These are phyloP conservation scores for Calamus simplicifolius DNA, from an alignment of 176 grass and related monocot genomes.

Conservation along the genomic window DNA sequence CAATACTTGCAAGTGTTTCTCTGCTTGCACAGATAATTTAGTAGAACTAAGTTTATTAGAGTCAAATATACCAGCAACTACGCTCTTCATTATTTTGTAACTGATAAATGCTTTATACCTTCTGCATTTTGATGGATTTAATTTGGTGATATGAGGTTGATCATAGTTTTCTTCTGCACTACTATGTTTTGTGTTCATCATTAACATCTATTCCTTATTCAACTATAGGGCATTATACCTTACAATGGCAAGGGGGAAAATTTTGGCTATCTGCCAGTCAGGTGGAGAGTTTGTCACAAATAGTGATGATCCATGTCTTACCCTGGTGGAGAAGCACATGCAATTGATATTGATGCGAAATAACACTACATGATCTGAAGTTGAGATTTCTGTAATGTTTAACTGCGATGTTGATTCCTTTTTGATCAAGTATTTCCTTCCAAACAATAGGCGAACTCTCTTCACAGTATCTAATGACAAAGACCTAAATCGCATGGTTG, in stretches of 20 bases:
- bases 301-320: slow-evolving; percentile 80
- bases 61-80: no score
- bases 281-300: slow-evolving; percentile 76
- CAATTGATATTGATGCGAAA: slow-evolving; percentile 63
- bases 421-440: slow-evolving; percentile 91
- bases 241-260: slow-evolving; percentile 44
- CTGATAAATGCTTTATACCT: no score
- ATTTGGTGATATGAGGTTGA: no score
- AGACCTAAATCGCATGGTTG: slow-evolving; percentile 83
- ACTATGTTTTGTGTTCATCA: no score
- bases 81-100: no score
- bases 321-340: slow-evolving; percentile 89
- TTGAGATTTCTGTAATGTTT: slow-evolving; percentile 73
- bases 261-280: slow-evolving; percentile 78
- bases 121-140: no score
- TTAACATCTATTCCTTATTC: no score
- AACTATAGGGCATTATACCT: no score
- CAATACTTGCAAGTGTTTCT: no score
- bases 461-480: slow-evolving; percentile 97
- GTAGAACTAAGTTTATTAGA: no score
- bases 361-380: slow-evolving; percentile 51
- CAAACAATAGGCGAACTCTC: slow-evolving; percentile 70
- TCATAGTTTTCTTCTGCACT: no score
- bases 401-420: slow-evolving; percentile 43
- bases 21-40: no score